Evolutionary conservation across 768 basidiomycete genomes (phyloP), one percentile per base, ranked within the genome.

Genomic region (Lactifluus echinatus): DNA sequence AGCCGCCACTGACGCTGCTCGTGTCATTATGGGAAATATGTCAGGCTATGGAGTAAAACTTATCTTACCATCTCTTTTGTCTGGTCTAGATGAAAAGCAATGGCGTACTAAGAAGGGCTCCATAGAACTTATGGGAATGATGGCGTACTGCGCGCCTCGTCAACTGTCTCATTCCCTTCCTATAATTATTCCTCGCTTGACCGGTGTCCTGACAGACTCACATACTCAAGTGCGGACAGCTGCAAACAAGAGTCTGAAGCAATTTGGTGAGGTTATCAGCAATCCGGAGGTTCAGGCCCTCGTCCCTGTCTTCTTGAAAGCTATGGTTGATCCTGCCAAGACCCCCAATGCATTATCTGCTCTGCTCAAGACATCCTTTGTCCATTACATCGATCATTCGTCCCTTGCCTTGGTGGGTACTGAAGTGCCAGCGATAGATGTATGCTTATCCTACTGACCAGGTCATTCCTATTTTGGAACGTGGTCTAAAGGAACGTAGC

Each of bases 31-130:
- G 96, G 87, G 84, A 0, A 89, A 89, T 62, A 78, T 99, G 69
- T 94, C 92, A 15, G 93, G 87, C 0, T 93, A 97, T 68, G 94
- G 93, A 34, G 87, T 99, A 67, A 98, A 99, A 72, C 81, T 93
- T 44, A 93, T 99, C 58, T 73, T 98, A 15, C 95, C 96, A 0
- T 86, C 88, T 2, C 70, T 99, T 21, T 76, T 99, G 10, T 85
- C 85, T 37, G 94, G 93, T 23, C 73, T 98, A 50, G 94, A 98
- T 63, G 96, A 98, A 70, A 97, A 95, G 68, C 95, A 98, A 66
- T 98, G 96, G 96, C 79, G 96, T 14, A 91, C 93, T 1, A 98
- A 98, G 75, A 90, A 90, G 70, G 96, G 95, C 2, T 94, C 94
- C 7, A 97, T 98, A 59, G 96, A 99, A 68, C 73, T 98, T 6